A percentile compares a stretch with the other conserved stretches of the same genome.
Conservation (phyloP, 371 early-diverging fungal genomes). For the Mortierella sp. region DNA sequence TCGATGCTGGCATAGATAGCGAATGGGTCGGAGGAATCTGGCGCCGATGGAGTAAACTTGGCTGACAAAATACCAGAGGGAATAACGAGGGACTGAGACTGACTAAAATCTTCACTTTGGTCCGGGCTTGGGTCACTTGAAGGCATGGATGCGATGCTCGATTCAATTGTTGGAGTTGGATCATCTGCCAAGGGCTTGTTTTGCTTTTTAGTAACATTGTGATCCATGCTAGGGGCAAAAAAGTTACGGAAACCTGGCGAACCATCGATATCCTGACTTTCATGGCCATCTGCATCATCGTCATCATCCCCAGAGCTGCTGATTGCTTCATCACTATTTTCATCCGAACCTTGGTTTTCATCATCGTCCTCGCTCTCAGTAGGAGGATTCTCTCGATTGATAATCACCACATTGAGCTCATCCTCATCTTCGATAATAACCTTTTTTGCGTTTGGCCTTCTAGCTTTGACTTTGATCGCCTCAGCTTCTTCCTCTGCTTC, state of each 20-base stretch:
- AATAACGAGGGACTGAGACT: slow-evolving; percentile 10
- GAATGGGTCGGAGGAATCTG: slow-evolving; percentile 3
- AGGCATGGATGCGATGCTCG: slow-evolving; percentile 3
- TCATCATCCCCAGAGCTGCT: neutral
- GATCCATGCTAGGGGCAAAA: neutral
- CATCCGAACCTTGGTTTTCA: neutral
- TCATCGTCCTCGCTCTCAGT: slow-evolving; percentile 17
- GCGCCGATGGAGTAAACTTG: slow-evolving; percentile 20
- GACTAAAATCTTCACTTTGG: slow-evolving; percentile 15
- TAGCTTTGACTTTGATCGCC: neutral
- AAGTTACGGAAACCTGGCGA: neutral
- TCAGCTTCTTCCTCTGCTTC: slow-evolving; percentile 15
- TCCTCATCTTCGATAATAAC: slow-evolving; percentile 41
- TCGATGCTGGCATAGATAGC: neutral
- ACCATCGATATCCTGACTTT: neutral
- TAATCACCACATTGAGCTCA: slow-evolving; percentile 36
- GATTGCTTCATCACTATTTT: neutral
- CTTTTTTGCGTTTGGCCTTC: slow-evolving; percentile 7
- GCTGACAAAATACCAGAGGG: slow-evolving; percentile 35
- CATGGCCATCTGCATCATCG: neutral
- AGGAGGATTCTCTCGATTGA: slow-evolving; percentile 20
- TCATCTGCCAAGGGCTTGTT: neutral
- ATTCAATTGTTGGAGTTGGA: neutral
- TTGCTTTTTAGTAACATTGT: neutral
- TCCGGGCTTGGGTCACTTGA: slow-evolving; percentile 8